phyloP scores from a whole-genome alignment of 768 basidiomycete genomes.

The Termitomyces sp. region DNA sequence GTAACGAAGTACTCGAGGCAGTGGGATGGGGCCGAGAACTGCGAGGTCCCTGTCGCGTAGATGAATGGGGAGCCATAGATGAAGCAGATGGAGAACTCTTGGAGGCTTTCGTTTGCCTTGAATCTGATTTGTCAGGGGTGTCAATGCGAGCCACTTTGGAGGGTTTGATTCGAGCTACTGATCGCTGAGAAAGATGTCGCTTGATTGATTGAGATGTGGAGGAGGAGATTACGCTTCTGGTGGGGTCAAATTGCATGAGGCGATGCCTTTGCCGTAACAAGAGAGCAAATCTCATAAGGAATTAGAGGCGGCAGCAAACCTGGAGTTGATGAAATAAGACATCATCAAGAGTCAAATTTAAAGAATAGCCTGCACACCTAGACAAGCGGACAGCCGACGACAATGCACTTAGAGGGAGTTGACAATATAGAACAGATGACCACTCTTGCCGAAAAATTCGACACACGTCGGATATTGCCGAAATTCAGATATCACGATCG shows the following conservation, averaged over 20 bases:
- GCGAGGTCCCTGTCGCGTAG: constrained; percentile 6
- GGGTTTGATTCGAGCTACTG: constrained; percentile 18
- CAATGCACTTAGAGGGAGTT: neutral
- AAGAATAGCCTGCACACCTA: neutral
- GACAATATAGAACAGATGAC: neutral
- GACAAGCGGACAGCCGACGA: neutral
- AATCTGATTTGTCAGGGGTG: constrained; percentile 16
- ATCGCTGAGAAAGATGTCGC: constrained; percentile 41
- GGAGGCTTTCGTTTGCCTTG: constrained; percentile 12
- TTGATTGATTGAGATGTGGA: constrained; percentile 25
- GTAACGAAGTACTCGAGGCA: constrained; percentile 14
- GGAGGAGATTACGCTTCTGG: constrained; percentile 21
- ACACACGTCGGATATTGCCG: neutral
- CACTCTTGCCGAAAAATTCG: neutral
- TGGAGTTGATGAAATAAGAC: neutral
- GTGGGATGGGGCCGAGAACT: constrained; percentile 7
- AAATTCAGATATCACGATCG: too few relatives aligned
- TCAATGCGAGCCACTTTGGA: constrained; percentile 26
- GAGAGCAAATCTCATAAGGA: constrained; percentile 48
- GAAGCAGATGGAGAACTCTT: constrained; percentile 14
- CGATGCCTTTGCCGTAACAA: constrained; percentile 43
- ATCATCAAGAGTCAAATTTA: neutral
- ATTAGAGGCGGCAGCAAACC: constrained; percentile 3
- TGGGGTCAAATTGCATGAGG: constrained; percentile 54
- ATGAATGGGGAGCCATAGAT: constrained; percentile 22